phyloP scores from a whole-genome alignment of 345 rosid genomes.

The Camelina sativa region DNA sequence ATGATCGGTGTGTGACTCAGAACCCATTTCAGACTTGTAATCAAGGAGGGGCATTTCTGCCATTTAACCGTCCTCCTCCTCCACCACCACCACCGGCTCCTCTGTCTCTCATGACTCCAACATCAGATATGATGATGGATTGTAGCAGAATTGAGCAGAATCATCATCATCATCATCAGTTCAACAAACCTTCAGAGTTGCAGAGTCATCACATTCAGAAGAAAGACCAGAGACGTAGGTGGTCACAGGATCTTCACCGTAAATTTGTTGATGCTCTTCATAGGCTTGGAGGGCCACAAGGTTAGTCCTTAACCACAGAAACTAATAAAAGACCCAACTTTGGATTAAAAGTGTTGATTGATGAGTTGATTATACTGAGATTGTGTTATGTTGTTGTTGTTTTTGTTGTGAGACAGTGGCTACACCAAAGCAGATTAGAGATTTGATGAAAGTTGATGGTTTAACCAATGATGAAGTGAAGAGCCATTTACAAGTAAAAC shows the following conservation, averaged over 20 bases:
- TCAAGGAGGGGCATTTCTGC: constrained; percentile 51
- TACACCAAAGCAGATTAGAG: constrained; percentile 83
- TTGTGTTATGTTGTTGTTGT: constrained; percentile 23
- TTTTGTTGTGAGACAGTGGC: constrained; percentile 57
- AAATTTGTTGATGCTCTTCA: constrained; percentile 73
- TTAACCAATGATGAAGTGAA: constrained; percentile 92
- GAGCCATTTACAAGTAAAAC: constrained; percentile 82
- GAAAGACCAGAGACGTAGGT: constrained; percentile 76
- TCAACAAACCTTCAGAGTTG: constrained; percentile 24
- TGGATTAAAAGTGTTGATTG: not conserved
- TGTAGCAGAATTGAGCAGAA: constrained; percentile 39
- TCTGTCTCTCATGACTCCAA: constrained; percentile 47
- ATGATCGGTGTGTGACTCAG: constrained; percentile 47
- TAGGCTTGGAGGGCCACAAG: constrained; percentile 73
- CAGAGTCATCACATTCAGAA: constrained; percentile 45
- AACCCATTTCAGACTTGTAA: constrained; percentile 48
- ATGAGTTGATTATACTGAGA: constrained; percentile 28
- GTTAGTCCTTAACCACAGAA: constrained; percentile 45
- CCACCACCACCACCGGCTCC: constrained; percentile 45
- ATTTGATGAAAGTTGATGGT: constrained; percentile 81
- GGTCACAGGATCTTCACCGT: constrained; percentile 84
- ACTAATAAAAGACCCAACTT: constrained; percentile 21
- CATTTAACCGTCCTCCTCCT: constrained; percentile 45
- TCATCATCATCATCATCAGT: constrained; percentile 13
- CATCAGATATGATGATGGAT: constrained; percentile 32